Evolutionary conservation across 768 basidiomycete genomes (phyloP), one percentile per base, ranked within the genome.

Genomic region (Psilocybe sp.): DNA sequence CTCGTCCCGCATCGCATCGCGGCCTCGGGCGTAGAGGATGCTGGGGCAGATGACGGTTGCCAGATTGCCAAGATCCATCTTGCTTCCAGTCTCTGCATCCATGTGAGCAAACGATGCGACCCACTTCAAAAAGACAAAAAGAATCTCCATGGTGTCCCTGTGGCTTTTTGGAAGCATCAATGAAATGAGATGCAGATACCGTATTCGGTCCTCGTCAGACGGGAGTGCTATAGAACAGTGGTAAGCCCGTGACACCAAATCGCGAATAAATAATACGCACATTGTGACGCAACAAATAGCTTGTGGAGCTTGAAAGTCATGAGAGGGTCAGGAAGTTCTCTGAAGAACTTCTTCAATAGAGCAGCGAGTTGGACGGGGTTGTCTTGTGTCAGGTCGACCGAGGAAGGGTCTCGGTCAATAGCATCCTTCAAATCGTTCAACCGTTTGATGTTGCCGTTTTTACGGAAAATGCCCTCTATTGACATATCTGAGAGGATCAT

Each of bases 101-200:
- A 95, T 84, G 69, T 99, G 96, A 43, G 97, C 93, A 66, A 99
- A 99, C 1, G 94, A 97, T 9, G 96, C 96, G 10, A 99, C 97
- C 97, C 97, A 99, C 70, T 98, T 97, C 57, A 99, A 78, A 75
- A 99, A 99, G 28, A 97, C 95, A 64, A 97, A 98, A 44, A 99
- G 74, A 44, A 97, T 92, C 69, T 99, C 97, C 82, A 97, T 84
- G 15, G 96, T 98, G 69, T 99, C 97, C 55, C 97, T 86, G 66
- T 99, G 92, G 53, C 83, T 81, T 71, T 92, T 93, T 32, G 97
- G 97, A 62, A 99, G 72, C 7, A 98, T 74, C 49, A 95, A 73
- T 37, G 87, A 87, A 13, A 94, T 75, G 57, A 96, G 78, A 66
- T 98, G 95, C 20, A 98, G 77, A 60, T 87, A 80, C 45, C 89